These are phyloP conservation scores for Salix koriyanagi DNA, from an alignment of 345 rosid genomes.

Conservation along the genomic window DNA sequence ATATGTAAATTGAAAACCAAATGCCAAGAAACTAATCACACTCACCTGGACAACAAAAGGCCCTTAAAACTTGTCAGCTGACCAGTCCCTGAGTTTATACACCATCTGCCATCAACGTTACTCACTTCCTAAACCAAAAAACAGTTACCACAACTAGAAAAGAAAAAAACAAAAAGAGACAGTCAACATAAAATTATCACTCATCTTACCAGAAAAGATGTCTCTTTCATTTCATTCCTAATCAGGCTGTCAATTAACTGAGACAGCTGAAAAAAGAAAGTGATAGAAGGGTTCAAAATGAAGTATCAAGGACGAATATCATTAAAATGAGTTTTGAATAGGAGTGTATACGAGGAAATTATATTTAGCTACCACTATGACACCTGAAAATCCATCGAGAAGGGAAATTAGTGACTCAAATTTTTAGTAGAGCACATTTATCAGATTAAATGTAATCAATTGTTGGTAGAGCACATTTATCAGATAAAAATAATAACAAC, in stretches of 20 bases:
- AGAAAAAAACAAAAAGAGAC: slow-evolving; percentile 18
- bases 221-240: slow-evolving; percentile 52
- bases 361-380: too few relatives aligned
- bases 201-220: slow-evolving; percentile 49
- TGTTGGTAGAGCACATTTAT: too few relatives aligned
- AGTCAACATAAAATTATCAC: slow-evolving; percentile 2
- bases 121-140: slow-evolving; percentile 48
- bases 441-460: neutral
- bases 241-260: slow-evolving; percentile 65
- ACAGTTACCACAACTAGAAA: slow-evolving; percentile 12
- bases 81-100: slow-evolving; percentile 56
- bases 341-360: too few relatives aligned
- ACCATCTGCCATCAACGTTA: slow-evolving; percentile 78
- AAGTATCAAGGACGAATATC: neutral
- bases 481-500: too few relatives aligned
- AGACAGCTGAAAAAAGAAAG: slow-evolving; percentile 49
- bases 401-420: neutral
- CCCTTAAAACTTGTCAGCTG: slow-evolving; percentile 51
- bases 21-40: slow-evolving; percentile 8
- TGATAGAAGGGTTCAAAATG: slow-evolving; percentile 4
- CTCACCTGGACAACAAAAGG: slow-evolving; percentile 75
- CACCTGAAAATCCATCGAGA: too few relatives aligned
- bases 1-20: neutral
- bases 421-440: neutral
- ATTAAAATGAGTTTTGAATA: too few relatives aligned